Evolutionary conservation across 805 yeast genomes (phyloP).

Genomic region (Ogataea naganishii): DNA sequence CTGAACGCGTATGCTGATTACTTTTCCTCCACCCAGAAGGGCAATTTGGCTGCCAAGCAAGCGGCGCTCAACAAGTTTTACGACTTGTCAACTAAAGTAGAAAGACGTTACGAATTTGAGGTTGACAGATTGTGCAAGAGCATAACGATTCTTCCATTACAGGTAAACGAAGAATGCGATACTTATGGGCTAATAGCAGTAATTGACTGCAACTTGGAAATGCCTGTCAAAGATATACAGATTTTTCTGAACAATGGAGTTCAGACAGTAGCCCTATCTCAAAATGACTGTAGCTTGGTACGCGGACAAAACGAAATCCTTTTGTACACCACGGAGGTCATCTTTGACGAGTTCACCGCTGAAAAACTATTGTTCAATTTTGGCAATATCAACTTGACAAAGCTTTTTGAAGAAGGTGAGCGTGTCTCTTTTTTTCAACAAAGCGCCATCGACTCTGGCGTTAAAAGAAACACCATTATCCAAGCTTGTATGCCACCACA

Average conservation of each 20-base stretch:
- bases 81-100: conserved; percentile 10
- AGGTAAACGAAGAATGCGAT: too few species aligned
- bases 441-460: too few species aligned
- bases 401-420: conserved; percentile 4
- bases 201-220: too few species aligned
- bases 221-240: too few species aligned
- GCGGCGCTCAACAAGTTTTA: conserved; percentile 14
- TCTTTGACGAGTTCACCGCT: conserved; percentile 14
- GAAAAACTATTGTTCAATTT: conserved; percentile 10
- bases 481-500: conserved; percentile 12
- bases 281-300: too few species aligned
- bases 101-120: conserved; percentile 19
- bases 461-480: conserved; percentile 11
- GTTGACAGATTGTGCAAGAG: conserved; percentile 8
- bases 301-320: too few species aligned
- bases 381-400: conserved; percentile 15
- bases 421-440: conserved; percentile 1
- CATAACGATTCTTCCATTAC: too few species aligned
- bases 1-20: conserved; percentile 30
- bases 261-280: too few species aligned
- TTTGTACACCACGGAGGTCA: too few species aligned
- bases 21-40: conserved; percentile 7
- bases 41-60: background rate
- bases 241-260: too few species aligned
- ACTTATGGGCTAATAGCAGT: too few species aligned